Evolutionary conservation across 257 asterid genomes (phyloP).

Genomic region (Solanum medicagineum): DNA sequence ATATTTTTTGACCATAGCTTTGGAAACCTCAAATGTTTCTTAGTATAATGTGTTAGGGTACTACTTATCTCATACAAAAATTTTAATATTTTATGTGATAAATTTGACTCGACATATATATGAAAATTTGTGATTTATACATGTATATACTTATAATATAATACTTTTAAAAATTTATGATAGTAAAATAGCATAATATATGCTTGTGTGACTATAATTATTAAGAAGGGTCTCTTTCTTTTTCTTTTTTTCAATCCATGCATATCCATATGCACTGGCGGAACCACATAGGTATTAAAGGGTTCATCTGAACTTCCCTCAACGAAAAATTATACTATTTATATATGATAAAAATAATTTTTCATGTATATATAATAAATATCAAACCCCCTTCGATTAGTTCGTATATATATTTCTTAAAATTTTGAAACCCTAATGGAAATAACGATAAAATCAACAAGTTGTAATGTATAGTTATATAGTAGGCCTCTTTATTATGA

Average conservation of each 20-base stretch:
- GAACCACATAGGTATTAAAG: too few species aligned
- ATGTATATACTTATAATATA: neutral
- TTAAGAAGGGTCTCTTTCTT: neutral
- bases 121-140: neutral
- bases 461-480: neutral
- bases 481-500: slow-evolving; percentile 20
- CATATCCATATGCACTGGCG: neutral
- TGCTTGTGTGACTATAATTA: neutral
- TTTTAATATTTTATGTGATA: neutral
- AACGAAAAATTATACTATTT: too few species aligned
- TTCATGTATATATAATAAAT: too few species aligned
- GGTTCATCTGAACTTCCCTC: too few species aligned
- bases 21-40: slow-evolving; percentile 3
- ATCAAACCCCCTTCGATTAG: too few species aligned
- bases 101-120: neutral
- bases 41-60: neutral
- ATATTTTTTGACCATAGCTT: slow-evolving; percentile 10
- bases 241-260: neutral
- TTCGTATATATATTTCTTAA: too few species aligned
- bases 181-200: neutral
- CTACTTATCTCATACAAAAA: neutral
- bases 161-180: neutral
- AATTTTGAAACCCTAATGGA: too few species aligned
- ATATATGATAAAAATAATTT: too few species aligned
- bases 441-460: neutral